phyloP scores from a whole-genome alignment of 176 grass and related monocot genomes.

The Puccinellia tenuiflora region DNA sequence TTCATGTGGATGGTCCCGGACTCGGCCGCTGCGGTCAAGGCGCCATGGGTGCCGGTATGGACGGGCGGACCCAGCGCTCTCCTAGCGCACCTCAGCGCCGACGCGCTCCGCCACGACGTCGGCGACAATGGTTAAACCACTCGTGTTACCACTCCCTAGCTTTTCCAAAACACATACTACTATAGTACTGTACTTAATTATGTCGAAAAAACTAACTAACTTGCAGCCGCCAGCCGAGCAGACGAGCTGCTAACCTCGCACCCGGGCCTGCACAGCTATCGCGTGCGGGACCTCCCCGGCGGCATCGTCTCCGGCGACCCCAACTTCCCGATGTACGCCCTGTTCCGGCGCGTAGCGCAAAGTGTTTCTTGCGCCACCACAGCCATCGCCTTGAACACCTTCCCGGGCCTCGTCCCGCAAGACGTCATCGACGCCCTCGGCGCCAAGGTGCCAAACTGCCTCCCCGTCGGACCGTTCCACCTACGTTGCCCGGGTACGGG shows the following conservation, averaged over 20 bases:
- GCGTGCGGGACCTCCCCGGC: constrained; percentile 36
- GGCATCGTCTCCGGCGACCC: constrained; percentile 18
- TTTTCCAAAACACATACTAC: no score
- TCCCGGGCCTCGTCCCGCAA: constrained; percentile 14
- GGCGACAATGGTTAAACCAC: no score
- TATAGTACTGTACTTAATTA: no score
- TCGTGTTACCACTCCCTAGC: no score
- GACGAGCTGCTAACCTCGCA: not conserved
- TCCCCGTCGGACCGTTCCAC: constrained; percentile 31
- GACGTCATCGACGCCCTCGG: not conserved
- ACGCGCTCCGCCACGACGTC: not conserved
- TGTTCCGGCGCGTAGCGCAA: constrained; percentile 22
- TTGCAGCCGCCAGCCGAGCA: no score
- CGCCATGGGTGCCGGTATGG: not conserved
- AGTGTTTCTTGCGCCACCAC: not conserved
- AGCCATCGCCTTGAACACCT: constrained; percentile 33
- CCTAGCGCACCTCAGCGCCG: not conserved
- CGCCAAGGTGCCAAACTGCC: not conserved
- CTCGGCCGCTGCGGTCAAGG: not conserved
- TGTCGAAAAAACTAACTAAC: no score
- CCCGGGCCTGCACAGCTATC: constrained; percentile 6
- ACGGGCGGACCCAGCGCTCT: not conserved
- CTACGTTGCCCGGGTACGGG: no score
- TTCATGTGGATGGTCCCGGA: not conserved
- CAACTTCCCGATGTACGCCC: not conserved